phyloP scores from a whole-genome alignment of 306 rosid species.

The Hippophae tibetana region DNA sequence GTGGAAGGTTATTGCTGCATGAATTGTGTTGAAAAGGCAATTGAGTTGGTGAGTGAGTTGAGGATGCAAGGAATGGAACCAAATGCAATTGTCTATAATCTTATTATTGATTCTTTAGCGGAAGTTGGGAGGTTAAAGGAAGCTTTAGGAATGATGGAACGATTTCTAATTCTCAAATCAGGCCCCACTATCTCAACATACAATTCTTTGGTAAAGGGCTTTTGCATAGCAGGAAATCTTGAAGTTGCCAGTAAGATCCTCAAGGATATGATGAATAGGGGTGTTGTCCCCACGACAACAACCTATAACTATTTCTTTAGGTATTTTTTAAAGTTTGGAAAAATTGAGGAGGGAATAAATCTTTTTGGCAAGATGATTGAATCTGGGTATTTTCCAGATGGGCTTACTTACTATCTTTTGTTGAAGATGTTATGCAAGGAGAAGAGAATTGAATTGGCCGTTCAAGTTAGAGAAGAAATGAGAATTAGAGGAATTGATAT shows the following conservation, averaged over 20 bases:
- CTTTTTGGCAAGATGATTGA: conserved; percentile 73
- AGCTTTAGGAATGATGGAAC: conserved; percentile 75
- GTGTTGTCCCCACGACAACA: conserved; percentile 55
- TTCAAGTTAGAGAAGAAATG: conserved; percentile 82
- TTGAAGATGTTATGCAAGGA: conserved; percentile 84
- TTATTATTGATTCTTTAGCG: conserved; percentile 72
- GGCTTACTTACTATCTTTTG: conserved; percentile 74
- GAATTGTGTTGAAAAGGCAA: conserved; percentile 60
- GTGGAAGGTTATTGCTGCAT: conserved; percentile 83
- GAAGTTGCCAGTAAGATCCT: conserved; percentile 74
- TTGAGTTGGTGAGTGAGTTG: conserved; percentile 67
- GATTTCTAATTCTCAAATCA: conserved; percentile 53
- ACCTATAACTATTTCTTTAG: conserved; percentile 84
- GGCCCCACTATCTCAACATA: conserved; percentile 83
- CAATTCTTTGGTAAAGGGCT: conserved; percentile 76
- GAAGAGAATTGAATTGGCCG: conserved; percentile 59
- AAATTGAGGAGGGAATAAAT: conserved; percentile 82
- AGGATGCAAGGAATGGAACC: conserved; percentile 55
- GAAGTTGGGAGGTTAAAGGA: conserved; percentile 78
- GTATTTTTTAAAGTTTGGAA: conserved; percentile 62
- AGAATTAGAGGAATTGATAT: conserved; percentile 60
- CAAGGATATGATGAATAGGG: conserved; percentile 74
- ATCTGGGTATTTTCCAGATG: conserved; percentile 70
- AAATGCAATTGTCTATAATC: conserved; percentile 69
- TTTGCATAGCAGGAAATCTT: conserved; percentile 76